A percentile compares a stretch with the other conserved stretches of the same genome.
phyloP scores from a whole-genome alignment of 2,329 filamentous ascomycete genomes.

The Decorospora gaudefroyi region DNA sequence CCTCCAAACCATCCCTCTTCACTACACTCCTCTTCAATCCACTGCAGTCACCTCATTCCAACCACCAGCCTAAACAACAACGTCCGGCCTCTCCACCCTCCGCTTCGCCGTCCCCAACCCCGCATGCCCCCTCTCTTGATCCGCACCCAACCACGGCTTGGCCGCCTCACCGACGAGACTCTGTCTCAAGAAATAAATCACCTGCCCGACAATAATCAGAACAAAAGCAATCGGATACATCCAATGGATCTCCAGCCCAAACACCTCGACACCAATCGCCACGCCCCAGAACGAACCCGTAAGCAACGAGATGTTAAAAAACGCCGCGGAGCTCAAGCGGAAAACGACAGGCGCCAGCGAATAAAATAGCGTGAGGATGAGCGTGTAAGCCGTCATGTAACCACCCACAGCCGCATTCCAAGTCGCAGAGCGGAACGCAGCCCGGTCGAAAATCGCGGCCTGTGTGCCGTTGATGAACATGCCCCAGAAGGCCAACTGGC shows the following conservation, averaged over 20 bases:
- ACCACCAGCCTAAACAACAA: conserved; percentile 25
- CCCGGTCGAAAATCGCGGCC: conserved; percentile 87
- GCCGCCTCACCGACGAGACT: conserved; percentile 81
- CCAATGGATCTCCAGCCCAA: conserved; percentile 78
- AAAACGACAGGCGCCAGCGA: conserved; percentile 83
- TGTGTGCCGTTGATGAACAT: conserved; percentile 90
- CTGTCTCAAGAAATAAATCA: conserved; percentile 85
- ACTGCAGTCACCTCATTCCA: too few species aligned
- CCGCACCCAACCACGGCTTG: conserved; percentile 92
- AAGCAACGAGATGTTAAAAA: conserved; percentile 93
- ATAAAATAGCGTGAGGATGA: conserved; percentile 85
- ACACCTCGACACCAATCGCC: conserved; percentile 86
- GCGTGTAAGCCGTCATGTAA: conserved; percentile 87
- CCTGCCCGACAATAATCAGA: conserved; percentile 81
- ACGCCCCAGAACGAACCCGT: conserved; percentile 98
- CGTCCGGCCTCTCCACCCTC: conserved; percentile 37
- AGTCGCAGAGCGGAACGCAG: conserved; percentile 60
- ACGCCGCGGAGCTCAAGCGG: conserved; percentile 86
- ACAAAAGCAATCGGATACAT: conserved; percentile 97
- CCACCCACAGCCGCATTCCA: conserved; percentile 65
- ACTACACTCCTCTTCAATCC: too few species aligned
- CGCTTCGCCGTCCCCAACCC: conserved; percentile 40
- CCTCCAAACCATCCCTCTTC: too few species aligned
- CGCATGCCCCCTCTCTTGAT: conserved; percentile 66
- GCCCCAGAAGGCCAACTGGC: conserved; percentile 86